Evolutionary conservation across 177 flowering plant species (phyloP), one percentile per base, ranked within the genome.

Genomic region (Vitis hybrid): DNA sequence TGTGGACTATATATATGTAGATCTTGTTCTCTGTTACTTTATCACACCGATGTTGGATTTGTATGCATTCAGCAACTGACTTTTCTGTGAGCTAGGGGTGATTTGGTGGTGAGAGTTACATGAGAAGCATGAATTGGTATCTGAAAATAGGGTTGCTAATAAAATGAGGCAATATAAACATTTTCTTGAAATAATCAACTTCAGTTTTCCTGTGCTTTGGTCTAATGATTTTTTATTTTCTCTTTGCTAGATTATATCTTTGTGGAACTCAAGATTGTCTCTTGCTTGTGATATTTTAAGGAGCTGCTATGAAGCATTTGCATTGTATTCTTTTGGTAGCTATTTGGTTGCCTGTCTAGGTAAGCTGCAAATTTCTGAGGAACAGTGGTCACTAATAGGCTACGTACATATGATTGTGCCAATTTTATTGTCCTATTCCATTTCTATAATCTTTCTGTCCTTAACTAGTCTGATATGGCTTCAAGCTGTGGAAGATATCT

Each of bases 281-380:
- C 77, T 91, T 51, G 87, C 85, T 11, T 90, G 91, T 75, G 97
- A 91, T 77, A 91, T 91, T 52, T 74, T 92, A 56, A 83, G 95
- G 72, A 85, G 83, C 67, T 91, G 92, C 76, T 94, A 94, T 74
- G 98, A 94, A 84, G 91, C 97, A 51, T 90, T 91, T 85, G 97
- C 97, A 48, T 72, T 90, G 68, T 94, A 94, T 74, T 79, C 90
- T 62, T 92, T 92, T 66, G 93, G 94, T 19, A 88, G 98, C 69
- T 94, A 92, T 72, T 79, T 92, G 80, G 83, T 94, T 81, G 94
- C 97, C 49, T 90, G 94, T 77, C 87, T 94, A 1, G 98, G 98
- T 91, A 84, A 79, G 86, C 62, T 57, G 27, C 59, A 9, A 4
- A 21, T 50, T 21, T 24, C 67, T 52, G 15, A 54, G 12, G 30